A percentile compares a stretch with the other conserved stretches of the same genome.
phyloP scores from a whole-genome alignment of 2,329 filamentous ascomycete genomes.

The Penicillium crustosum region DNA sequence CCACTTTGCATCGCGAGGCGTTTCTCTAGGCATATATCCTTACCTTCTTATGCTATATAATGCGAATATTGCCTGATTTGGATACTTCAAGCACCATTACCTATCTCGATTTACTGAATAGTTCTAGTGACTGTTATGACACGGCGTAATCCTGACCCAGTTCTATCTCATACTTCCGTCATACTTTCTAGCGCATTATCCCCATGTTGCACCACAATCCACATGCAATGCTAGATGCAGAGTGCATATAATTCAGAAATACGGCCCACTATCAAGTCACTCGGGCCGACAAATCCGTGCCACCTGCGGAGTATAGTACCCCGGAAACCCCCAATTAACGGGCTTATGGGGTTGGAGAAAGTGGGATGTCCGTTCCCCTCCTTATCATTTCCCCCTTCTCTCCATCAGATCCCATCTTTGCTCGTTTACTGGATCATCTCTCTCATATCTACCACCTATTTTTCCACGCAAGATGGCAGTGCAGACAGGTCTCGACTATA shows the following conservation, averaged over 20 bases:
- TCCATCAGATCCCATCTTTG: not conserved
- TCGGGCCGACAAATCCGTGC: not conserved
- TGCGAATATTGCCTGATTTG: constrained; percentile 2
- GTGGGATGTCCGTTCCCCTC: constrained; percentile 1
- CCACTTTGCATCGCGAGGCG: constrained; percentile 23
- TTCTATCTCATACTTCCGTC: not conserved
- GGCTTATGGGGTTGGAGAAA: not conserved
- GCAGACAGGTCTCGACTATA: constrained; percentile 40
- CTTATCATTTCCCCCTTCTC: too few species aligned
- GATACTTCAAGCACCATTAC: not conserved
- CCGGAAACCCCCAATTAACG: not conserved
- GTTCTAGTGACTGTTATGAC: not conserved
- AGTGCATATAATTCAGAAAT: not conserved
- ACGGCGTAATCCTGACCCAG: not conserved
- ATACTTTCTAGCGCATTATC: not conserved
- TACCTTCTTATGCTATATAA: constrained; percentile 6
- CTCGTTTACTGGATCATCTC: not conserved
- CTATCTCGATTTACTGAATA: not conserved
- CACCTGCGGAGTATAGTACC: not conserved
- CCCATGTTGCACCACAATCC: not conserved
- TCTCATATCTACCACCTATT: not conserved
- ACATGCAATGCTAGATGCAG: not conserved
- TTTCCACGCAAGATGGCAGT: constrained; percentile 19
- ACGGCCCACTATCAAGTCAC: not conserved
- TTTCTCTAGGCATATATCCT: constrained; percentile 15